Conservation (phyloP, 2,329 filamentous ascomycete genomes). For the Epichloe sp. region DNA sequence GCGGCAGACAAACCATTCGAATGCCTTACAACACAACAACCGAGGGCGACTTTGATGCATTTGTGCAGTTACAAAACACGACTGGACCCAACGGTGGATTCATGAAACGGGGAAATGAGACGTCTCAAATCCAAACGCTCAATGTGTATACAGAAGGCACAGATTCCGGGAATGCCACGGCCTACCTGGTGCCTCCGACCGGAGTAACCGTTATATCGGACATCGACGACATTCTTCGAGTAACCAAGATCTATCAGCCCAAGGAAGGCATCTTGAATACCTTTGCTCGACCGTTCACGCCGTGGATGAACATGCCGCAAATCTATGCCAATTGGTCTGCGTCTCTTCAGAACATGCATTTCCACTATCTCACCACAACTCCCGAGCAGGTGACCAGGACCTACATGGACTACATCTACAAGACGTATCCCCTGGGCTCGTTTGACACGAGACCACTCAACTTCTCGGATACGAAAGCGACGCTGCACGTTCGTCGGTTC, state of each 20-base stretch:
- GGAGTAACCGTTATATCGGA: conserved; percentile 65
- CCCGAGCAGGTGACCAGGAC: conserved; percentile 65
- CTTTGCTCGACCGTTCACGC: conserved; percentile 55
- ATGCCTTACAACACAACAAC: conserved; percentile 53
- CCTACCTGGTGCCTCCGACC: conserved; percentile 57
- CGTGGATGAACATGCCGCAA: conserved; percentile 69
- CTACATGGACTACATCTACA: conserved; percentile 73
- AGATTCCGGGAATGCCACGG: conserved; percentile 57
- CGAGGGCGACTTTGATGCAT: conserved; percentile 62
- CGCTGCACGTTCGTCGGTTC: conserved; percentile 55
- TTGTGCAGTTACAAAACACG: conserved; percentile 47
- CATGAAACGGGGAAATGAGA: conserved; percentile 50
- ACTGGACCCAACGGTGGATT: conserved; percentile 34
- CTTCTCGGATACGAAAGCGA: conserved; percentile 63
- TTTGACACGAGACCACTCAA: conserved; percentile 70
- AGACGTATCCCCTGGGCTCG: conserved; percentile 61
- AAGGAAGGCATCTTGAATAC: conserved; percentile 64
- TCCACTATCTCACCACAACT: conserved; percentile 72
- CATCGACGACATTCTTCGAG: conserved; percentile 68
- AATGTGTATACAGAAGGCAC: conserved; percentile 55
- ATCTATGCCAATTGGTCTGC: conserved; percentile 65
- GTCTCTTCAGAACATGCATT: conserved; percentile 56
- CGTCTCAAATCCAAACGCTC: conserved; percentile 50
- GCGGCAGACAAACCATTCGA: conserved; percentile 48
- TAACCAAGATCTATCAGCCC: conserved; percentile 69